Evolutionary conservation across 768 basidiomycete genomes (phyloP), one percentile per base, ranked within the genome.

Genomic region (Guyanaporus albipodus): DNA sequence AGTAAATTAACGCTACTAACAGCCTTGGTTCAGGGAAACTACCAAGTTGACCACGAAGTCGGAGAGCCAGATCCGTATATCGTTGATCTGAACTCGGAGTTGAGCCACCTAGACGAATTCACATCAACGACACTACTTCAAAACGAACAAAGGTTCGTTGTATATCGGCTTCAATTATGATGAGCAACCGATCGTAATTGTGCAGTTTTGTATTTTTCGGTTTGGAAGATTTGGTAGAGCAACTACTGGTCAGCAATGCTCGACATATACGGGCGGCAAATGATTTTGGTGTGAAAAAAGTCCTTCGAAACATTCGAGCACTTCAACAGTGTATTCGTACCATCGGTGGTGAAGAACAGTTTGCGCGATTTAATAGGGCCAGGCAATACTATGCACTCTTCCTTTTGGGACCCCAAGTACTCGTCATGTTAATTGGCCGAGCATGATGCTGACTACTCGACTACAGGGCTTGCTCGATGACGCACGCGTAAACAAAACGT

Each of bases 41-140:
- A 95, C 62, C 73, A 76, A 38, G 74, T 91, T 21, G 85, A 88
- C 22, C 79, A 82, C 51, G 93, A 94, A 64, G 84, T 85, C 5
- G 75, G 79, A n/a, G 93, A 95, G 58, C 95, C 93, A 1, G 95
- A 98, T 63, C 82, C 90, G 8, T 83, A 91, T 60, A 76, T 96
- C 40, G 73, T 87, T 24, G 91, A 95, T 62, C 73, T 97, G 41
- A 96, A 93, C 56, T 72, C 73, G 9, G 87, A 93, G 53, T 69
- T 98, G 4, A 78, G 82, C 17, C 75, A 82, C 55, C 84, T 80
- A 55, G 87, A 94, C 49, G 89, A 87, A 47, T 75, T 79, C 47
- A 73, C 83, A 8, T 75, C 80, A 0, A 70, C 72, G 0, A 79
- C 79, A 8, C 66, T 97, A 17, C 80, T 84, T 0, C 68, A 70